These are phyloP conservation scores for Solanum piurae DNA, from an alignment of 257 asterid species.

Conservation along the genomic window DNA sequence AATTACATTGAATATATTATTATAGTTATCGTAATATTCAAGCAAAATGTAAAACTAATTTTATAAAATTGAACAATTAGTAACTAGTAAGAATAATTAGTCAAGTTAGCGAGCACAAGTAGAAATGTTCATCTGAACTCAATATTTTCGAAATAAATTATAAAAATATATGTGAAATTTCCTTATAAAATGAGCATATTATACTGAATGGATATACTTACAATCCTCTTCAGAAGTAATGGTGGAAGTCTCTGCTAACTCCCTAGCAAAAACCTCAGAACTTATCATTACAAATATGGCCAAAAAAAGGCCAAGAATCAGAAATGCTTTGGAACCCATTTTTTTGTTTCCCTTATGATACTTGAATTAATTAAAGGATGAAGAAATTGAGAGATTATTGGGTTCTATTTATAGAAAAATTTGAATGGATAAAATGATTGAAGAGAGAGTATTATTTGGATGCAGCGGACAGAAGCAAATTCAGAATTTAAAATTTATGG, in stretches of 20 bases:
- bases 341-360: not conserved
- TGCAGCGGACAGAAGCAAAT: fast-evolving
- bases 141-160: not conserved
- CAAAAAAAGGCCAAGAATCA: not conserved
- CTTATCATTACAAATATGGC: not conserved
- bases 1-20: too few species aligned
- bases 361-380: not conserved
- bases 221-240: not conserved
- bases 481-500: not conserved
- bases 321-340: not conserved
- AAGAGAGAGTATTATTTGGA: not conserved
- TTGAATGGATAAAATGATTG: not conserved
- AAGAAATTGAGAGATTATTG: not conserved
- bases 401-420: not conserved
- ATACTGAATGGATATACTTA: not conserved
- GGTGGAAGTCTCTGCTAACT: not conserved
- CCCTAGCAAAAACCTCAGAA: not conserved
- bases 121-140: not conserved
- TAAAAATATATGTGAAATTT: not conserved
- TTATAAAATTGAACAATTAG: not conserved
- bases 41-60: not conserved
- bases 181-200: not conserved
- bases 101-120: not conserved
- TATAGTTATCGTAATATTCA: not conserved
- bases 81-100: not conserved